Evolutionary conservation across 257 asterid genomes (phyloP).

Genomic region (Petunia axillaris): DNA sequence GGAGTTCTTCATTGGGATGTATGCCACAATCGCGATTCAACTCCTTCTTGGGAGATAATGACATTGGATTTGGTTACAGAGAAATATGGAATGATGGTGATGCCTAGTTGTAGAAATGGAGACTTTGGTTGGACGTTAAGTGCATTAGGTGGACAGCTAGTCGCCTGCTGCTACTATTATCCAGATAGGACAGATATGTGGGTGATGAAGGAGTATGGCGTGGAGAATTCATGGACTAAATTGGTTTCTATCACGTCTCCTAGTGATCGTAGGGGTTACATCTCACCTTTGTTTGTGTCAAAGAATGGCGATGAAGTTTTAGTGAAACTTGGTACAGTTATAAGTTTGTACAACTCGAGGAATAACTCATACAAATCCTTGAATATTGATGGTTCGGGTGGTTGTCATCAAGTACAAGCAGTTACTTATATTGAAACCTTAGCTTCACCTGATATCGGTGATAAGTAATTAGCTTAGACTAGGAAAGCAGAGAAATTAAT

Average conservation of each 20-base stretch:
- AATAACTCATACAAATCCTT: background rate
- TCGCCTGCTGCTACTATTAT: slow-evolving; percentile 20
- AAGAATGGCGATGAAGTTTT: slow-evolving; percentile 29
- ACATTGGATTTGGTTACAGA: slow-evolving; percentile 30
- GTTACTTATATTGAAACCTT: slow-evolving; percentile 37
- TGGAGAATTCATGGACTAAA: slow-evolving; percentile 41
- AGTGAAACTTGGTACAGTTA: slow-evolving; percentile 13
- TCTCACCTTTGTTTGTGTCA: slow-evolving; percentile 32
- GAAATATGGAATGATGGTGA: slow-evolving; percentile 7
- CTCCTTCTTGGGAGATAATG: slow-evolving; percentile 26
- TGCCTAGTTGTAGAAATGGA: slow-evolving; percentile 13
- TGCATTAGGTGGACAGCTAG: slow-evolving; percentile 29
- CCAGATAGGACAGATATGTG: slow-evolving; percentile 36
- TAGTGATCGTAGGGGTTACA: background rate
- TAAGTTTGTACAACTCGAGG: slow-evolving; percentile 23
- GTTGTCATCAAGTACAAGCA: slow-evolving; percentile 18
- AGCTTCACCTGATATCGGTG: slow-evolving; percentile 28
- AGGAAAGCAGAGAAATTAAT: background rate
- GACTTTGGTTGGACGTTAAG: slow-evolving; percentile 8
- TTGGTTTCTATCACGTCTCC: slow-evolving; percentile 21
- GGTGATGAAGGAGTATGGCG: slow-evolving; percentile 47
- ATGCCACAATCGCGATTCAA: background rate
- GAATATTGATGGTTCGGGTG: background rate
- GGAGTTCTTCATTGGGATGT: slow-evolving; percentile 44
- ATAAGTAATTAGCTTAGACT: background rate